Conservation (phyloP, 2,329 filamentous ascomycete genomes). For the Apiospora kogelbergensis region DNA sequence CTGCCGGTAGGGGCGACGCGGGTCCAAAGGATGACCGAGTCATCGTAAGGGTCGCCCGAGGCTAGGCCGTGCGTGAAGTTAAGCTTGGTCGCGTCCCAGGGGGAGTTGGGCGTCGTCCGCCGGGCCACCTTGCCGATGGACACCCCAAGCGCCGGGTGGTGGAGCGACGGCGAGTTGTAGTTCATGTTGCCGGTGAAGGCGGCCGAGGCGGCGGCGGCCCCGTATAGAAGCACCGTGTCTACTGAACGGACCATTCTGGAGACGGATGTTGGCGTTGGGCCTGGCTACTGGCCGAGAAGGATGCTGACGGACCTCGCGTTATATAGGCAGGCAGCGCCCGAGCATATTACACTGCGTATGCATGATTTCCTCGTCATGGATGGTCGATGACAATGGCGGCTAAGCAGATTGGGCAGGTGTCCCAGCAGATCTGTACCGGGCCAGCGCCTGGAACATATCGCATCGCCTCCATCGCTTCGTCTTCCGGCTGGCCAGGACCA, state of each 20-base stretch:
- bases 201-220: conserved; percentile 19
- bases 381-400: background rate
- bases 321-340: background rate
- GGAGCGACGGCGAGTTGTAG: conserved; percentile 59
- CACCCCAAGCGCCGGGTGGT: conserved; percentile 59
- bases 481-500: background rate
- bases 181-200: conserved; percentile 49
- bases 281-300: background rate
- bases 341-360: background rate
- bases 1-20: conserved; percentile 38
- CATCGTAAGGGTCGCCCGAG: conserved; percentile 47
- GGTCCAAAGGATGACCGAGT: conserved; percentile 54
- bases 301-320: background rate
- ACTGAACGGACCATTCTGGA: conserved; percentile 20
- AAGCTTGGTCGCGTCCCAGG: conserved; percentile 45
- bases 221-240: conserved; percentile 13
- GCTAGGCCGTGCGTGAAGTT: conserved; percentile 62
- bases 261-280: background rate
- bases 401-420: background rate
- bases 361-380: background rate
- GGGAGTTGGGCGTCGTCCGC: conserved; percentile 44
- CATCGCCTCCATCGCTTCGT: background rate
- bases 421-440: background rate
- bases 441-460: background rate
- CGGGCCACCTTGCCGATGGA: conserved; percentile 58